phyloP scores from a whole-genome alignment of 306 rosid species.

The Lathyrus tuberosus region DNA sequence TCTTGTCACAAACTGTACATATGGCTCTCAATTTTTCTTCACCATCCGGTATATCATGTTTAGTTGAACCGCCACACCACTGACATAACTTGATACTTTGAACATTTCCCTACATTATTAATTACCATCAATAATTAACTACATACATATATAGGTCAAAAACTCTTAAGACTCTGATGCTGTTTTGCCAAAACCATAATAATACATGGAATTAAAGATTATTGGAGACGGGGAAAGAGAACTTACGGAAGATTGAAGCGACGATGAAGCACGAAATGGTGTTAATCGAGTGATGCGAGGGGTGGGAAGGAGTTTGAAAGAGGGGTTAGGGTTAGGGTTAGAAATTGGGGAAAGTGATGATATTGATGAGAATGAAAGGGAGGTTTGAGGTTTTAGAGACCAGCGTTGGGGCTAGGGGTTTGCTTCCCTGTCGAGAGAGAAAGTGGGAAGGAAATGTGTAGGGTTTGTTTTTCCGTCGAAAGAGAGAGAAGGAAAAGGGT shows the following conservation, averaged over 20 bases:
- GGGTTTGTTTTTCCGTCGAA: no score
- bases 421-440: no score
- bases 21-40: conserved; percentile 74
- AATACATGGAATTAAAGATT: not conserved
- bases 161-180: not conserved
- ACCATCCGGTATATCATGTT: conserved; percentile 75
- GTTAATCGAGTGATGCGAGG: conserved; percentile 46
- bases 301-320: conserved; percentile 28
- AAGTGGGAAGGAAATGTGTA: no score
- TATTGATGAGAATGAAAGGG: conserved; percentile 45
- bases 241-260: conserved; percentile 59
- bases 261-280: conserved; percentile 52
- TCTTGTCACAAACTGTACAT: conserved; percentile 78
- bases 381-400: conserved; percentile 49
- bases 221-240: not conserved
- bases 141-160: not conserved
- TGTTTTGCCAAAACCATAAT: not conserved
- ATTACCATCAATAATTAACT: no score
- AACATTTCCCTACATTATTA: no score
- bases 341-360: conserved; percentile 33
- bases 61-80: conserved; percentile 79
- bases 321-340: conserved; percentile 39
- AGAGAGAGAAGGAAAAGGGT: no score
- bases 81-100: no score
- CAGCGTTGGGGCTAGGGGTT: conserved; percentile 52